phyloP scores from a whole-genome alignment of 1,284 basidiomycete species.

The Ganoderma boninense region DNA sequence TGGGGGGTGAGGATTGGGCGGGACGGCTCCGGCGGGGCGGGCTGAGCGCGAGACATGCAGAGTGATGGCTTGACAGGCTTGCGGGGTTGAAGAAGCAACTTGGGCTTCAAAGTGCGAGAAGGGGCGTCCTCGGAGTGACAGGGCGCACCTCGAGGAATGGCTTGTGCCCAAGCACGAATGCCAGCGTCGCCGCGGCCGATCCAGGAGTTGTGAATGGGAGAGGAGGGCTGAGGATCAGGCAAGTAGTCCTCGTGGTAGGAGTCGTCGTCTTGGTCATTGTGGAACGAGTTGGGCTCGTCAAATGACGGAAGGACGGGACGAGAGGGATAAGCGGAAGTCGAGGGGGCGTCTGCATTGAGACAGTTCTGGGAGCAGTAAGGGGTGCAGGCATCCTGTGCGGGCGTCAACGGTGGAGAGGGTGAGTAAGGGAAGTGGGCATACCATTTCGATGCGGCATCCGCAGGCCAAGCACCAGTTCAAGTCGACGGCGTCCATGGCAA shows the following conservation, averaged over 20 bases:
- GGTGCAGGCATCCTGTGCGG: conserved; percentile 50
- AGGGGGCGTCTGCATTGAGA: conserved; percentile 34
- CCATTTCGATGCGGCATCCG: conserved; percentile 54
- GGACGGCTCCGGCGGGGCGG: conserved; percentile 42
- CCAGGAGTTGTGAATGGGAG: conserved; percentile 33
- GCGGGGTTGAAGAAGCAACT: conserved; percentile 48
- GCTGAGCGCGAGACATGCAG: conserved; percentile 48
- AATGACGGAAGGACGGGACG: conserved; percentile 28
- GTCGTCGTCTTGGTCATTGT: conserved; percentile 25
- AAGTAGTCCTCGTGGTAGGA: conserved; percentile 17
- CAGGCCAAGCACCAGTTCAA: conserved; percentile 75
- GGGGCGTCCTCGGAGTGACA: conserved; percentile 36
- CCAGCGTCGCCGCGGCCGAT: conserved; percentile 44
- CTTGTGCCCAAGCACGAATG: conserved; percentile 45
- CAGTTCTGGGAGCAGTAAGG: conserved; percentile 68
- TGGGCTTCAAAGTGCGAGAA: conserved; percentile 44
- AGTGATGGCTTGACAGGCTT: conserved; percentile 55
- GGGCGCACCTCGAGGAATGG: conserved; percentile 43
- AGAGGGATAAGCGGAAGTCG: conserved; percentile 35
- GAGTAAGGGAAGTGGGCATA: conserved; percentile 43
- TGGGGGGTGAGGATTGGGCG: conserved; percentile 43
- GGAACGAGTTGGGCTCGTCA: conserved; percentile 29
- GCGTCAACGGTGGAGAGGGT: conserved; percentile 18
- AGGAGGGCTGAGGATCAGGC: neutral
- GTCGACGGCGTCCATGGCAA: conserved; percentile 68